Conservation (phyloP, 164 flowering plant genomes). For the Magnolia kwangsiensis region DNA sequence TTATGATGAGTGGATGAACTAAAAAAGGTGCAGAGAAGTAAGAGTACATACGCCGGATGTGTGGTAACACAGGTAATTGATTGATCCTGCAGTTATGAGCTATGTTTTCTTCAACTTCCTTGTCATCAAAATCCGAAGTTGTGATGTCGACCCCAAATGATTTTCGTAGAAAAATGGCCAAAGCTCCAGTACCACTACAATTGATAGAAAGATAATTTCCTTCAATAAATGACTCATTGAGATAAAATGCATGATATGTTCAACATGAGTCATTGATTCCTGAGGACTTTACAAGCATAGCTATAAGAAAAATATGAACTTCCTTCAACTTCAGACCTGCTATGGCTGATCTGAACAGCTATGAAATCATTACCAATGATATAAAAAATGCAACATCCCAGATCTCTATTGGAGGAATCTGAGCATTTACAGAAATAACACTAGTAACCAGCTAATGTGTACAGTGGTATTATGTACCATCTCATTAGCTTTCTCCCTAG, state of each 20-base stretch:
- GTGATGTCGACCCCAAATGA: slow-evolving; percentile 69
- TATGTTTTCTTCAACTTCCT: slow-evolving; percentile 84
- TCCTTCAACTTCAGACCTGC: background rate
- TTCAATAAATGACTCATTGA: background rate
- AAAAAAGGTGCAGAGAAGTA: slow-evolving; percentile 1
- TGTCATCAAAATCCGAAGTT: slow-evolving; percentile 86
- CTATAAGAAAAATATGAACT: background rate
- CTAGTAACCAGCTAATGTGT: background rate
- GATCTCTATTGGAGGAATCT: background rate
- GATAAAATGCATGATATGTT: background rate
- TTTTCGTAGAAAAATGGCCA: slow-evolving; percentile 79
- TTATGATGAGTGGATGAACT: background rate
- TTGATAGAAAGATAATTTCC: background rate
- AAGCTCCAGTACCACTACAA: slow-evolving; percentile 94
- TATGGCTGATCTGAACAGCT: background rate
- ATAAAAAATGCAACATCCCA: background rate
- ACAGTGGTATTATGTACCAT: background rate
- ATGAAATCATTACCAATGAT: background rate
- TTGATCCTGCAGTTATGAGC: slow-evolving; percentile 73
- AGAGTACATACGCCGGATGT: slow-evolving; percentile 66
- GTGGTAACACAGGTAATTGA: slow-evolving; percentile 71
- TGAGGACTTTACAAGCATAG: background rate
- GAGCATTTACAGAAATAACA: background rate
- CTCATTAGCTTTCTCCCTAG: background rate
- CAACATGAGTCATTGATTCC: background rate